phyloP scores from a whole-genome alignment of 164 flowering plant species.

The Nymphaea colorata region DNA sequence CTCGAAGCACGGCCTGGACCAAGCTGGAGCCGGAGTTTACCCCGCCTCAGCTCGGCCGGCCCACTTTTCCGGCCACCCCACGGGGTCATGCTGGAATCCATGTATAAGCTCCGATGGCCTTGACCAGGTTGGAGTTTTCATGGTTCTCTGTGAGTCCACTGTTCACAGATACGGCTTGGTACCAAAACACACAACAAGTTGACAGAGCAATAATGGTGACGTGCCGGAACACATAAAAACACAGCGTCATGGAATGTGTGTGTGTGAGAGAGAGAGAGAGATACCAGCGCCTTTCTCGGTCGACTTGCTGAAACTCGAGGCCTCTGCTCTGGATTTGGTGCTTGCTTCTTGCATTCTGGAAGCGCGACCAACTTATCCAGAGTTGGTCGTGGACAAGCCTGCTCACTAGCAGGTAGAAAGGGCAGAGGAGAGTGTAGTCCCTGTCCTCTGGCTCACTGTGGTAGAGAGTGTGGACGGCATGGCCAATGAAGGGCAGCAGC shows the following conservation, averaged over 20 bases:
- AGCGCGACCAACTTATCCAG: constrained; percentile 13
- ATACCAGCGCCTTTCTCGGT: constrained; percentile 22
- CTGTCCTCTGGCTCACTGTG: not conserved
- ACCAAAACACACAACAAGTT: too few species aligned
- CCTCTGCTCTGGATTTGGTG: constrained; percentile 18
- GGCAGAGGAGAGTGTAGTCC: constrained; percentile 5
- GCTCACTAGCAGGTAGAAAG: constrained; percentile 1
- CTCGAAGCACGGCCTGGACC: too few species aligned
- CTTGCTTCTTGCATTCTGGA: constrained; percentile 11
- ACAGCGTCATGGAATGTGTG: too few species aligned
- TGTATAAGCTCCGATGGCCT: too few species aligned
- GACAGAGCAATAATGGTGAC: too few species aligned
- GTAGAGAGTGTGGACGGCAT: constrained; percentile 1
- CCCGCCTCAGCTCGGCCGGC: too few species aligned
- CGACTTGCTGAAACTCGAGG: constrained; percentile 37
- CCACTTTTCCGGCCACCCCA: too few species aligned
- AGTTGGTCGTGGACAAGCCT: constrained; percentile 10
- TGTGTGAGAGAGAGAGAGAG: constrained; percentile 1
- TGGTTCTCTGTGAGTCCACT: not conserved
- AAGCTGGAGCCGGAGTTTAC: too few species aligned
- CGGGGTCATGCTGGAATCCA: too few species aligned
- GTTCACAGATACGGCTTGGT: not conserved
- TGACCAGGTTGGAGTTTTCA: too few species aligned
- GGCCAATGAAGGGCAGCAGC: constrained; percentile 6
- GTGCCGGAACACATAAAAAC: too few species aligned